phyloP scores from a whole-genome alignment of 441 rosid species.

The Breynia disticha region DNA sequence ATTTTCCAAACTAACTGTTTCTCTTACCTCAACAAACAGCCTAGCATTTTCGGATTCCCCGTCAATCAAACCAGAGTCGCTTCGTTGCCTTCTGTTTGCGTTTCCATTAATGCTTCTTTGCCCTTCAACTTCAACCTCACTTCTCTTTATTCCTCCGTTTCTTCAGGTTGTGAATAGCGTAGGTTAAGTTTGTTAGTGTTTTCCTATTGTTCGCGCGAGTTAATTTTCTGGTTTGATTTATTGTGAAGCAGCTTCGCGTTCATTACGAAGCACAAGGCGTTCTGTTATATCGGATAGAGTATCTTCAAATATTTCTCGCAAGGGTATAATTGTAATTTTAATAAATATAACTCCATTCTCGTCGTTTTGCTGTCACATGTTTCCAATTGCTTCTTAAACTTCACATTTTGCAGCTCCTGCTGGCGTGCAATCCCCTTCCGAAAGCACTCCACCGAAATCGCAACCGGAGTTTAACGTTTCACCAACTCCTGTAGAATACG shows the following conservation, averaged over 20 bases:
- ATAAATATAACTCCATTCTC: background rate
- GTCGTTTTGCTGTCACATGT: background rate
- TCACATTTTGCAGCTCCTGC: too few relatives aligned
- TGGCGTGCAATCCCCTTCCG: too few relatives aligned
- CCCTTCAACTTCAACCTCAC: background rate
- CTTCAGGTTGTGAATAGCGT: slow-evolving; percentile 22
- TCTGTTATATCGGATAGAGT: slow-evolving; percentile 21
- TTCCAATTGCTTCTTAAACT: too few relatives aligned
- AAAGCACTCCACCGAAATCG: too few relatives aligned
- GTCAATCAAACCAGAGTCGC: slow-evolving; percentile 42
- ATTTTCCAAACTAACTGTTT: slow-evolving; percentile 41
- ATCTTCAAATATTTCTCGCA: slow-evolving; percentile 23
- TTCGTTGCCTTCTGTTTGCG: slow-evolving; percentile 46
- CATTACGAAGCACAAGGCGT: slow-evolving; percentile 23
- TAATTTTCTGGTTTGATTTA: background rate
- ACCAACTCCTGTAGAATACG: too few relatives aligned
- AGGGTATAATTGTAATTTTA: slow-evolving; percentile 19
- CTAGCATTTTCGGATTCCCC: slow-evolving; percentile 70
- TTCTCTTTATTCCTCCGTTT: slow-evolving; percentile 35
- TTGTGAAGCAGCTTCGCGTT: slow-evolving; percentile 26
- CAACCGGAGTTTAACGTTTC: too few relatives aligned
- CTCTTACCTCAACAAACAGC: slow-evolving; percentile 59
- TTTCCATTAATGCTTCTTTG: slow-evolving; percentile 3
- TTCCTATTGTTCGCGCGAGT: too few relatives aligned
- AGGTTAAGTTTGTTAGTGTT: too few relatives aligned